Conservation (phyloP, 805 yeast species). For the Ogataea pini region DNA sequence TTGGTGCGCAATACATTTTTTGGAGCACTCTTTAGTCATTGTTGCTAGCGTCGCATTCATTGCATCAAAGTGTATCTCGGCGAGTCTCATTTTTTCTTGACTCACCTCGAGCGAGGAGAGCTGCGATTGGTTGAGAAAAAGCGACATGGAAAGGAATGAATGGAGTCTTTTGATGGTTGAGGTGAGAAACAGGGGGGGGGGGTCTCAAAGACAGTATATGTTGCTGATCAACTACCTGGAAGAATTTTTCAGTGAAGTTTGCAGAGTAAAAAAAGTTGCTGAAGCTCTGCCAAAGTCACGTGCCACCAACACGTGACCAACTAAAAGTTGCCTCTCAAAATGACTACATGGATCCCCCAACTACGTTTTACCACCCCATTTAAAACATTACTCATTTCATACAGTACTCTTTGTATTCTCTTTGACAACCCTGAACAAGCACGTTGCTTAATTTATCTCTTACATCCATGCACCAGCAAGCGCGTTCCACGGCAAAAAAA, state of each 20-base stretch:
- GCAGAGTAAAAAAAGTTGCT: background rate
- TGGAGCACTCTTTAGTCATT: slow-evolving; percentile 60
- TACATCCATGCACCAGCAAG: too few relatives aligned
- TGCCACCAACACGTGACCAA: background rate
- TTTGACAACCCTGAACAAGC: too few relatives aligned
- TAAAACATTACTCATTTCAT: too few relatives aligned
- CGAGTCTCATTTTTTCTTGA: slow-evolving; percentile 59
- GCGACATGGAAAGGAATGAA: slow-evolving; percentile 49
- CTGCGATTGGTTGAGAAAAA: slow-evolving; percentile 52
- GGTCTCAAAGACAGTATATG: too few relatives aligned
- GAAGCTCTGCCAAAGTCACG: background rate
- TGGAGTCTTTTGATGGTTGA: too few relatives aligned
- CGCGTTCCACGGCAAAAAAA: background rate
- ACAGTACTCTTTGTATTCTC: too few relatives aligned
- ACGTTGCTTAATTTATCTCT: too few relatives aligned
- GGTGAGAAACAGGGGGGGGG: too few relatives aligned
- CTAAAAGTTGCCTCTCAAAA: too few relatives aligned
- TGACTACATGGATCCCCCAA: too few relatives aligned
- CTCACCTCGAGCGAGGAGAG: slow-evolving; percentile 50
- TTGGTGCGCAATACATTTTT: slow-evolving; percentile 82
- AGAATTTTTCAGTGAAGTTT: background rate
- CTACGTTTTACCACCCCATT: too few relatives aligned
- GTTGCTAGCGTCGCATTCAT: slow-evolving; percentile 49
- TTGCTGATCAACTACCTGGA: background rate
- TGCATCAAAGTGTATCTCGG: slow-evolving; percentile 69